Evolutionary conservation across 2,329 filamentous ascomycete species (phyloP).

Genomic region (Diaporthe sp.): DNA sequence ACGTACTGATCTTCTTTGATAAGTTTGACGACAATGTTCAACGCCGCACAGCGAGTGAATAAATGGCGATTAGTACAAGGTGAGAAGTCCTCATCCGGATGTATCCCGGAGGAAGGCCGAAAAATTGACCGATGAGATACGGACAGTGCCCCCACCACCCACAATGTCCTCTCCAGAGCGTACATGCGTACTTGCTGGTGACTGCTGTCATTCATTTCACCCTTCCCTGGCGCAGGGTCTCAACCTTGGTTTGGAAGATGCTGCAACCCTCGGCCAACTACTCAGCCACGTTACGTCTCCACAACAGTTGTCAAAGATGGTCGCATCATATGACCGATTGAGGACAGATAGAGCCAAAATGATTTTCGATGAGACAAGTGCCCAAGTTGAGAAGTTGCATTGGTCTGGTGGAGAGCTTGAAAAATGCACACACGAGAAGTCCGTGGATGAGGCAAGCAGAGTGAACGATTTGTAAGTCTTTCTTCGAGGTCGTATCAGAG

Average conservation of each 20-base stretch:
- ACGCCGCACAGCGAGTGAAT: not conserved
- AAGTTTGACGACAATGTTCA: not conserved
- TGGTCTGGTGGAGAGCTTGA: not conserved
- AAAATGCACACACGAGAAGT: not conserved
- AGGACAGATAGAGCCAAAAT: not conserved
- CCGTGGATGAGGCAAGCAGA: not conserved
- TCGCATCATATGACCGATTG: not conserved
- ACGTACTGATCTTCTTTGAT: not conserved
- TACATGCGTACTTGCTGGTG: not conserved
- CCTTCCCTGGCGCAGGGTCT: not conserved
- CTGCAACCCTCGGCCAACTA: not conserved
- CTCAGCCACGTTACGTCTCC: not conserved
- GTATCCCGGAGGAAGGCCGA: not conserved
- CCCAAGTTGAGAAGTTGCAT: not conserved
- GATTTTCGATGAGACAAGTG: not conserved
- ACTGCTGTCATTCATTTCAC: conserved; percentile 1
- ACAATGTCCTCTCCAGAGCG: not conserved
- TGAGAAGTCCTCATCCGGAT: not conserved
- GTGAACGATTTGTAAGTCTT: not conserved
- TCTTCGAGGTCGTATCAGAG: too few species aligned
- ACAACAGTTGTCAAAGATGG: not conserved
- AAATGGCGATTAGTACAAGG: not conserved
- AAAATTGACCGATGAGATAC: not conserved
- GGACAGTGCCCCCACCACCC: not conserved
- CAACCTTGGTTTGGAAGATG: conserved; percentile 15